Conservation (phyloP, 257 asterid genomes). For the Solanum chiquidenum region DNA sequence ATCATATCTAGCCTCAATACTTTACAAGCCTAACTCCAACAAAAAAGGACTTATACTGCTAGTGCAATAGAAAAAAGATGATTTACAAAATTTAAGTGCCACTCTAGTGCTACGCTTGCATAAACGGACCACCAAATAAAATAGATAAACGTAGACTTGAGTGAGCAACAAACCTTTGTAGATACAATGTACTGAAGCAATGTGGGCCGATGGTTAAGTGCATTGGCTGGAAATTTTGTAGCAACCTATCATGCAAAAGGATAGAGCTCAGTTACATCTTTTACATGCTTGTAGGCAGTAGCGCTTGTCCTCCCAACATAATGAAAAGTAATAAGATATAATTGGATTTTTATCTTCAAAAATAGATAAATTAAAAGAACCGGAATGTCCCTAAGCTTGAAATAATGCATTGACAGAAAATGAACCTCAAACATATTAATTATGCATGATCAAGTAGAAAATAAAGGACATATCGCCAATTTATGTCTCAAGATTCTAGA, state of each 20-base stretch:
- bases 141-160: background rate
- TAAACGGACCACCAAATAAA: background rate
- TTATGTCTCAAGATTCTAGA: background rate
- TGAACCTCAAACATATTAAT: background rate
- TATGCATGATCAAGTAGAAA: background rate
- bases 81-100: background rate
- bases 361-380: background rate
- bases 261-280: background rate
- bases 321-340: background rate
- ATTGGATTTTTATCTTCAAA: background rate
- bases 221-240: slow-evolving; percentile 73
- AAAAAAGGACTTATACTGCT: background rate
- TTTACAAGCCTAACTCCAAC: background rate
- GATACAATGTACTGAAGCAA: slow-evolving; percentile 57
- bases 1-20: background rate
- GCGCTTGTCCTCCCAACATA: background rate
- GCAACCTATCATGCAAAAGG: slow-evolving; percentile 46
- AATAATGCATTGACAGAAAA: background rate
- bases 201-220: slow-evolving; percentile 70
- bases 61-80: background rate
- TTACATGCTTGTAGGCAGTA: background rate
- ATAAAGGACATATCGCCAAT: background rate
- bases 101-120: background rate
- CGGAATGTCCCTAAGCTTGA: background rate
- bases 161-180: slow-evolving; percentile 38